Base-by-base conservation (phyloP, 176 grass and related monocot species). In the Carex pumila region DNA sequence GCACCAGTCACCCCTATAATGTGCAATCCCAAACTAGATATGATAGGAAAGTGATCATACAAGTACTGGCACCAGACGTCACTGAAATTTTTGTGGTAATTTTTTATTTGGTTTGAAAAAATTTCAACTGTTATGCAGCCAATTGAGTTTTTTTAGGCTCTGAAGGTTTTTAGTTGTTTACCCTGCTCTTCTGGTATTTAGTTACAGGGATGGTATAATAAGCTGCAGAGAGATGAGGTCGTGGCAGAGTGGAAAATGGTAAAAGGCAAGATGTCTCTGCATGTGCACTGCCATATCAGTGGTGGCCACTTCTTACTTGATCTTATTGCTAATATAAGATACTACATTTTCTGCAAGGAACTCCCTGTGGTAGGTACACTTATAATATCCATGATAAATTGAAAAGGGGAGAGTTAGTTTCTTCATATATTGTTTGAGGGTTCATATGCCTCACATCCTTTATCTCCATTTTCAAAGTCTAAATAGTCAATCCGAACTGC, bases 211-310 rank as follows among this genome's bases (percentile, higher is more conserved):
- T 99, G 97, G 97, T 99, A 95, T 87, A 94, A 96, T 79, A 85
- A 79, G 7, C 87, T 96, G 82, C 97, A 99, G 89, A 89, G 97
- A 43, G 97, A 99, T 80, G 97, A 99, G 84, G 97, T 99, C 83
- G 91, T 99, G 32, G 97, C 97, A 0, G 97, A 99, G 82, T 99
- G 97, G 93, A 96, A 89, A 87, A 99, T 91, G 88, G 90, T 96
- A 54, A 87, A 65, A 0, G 93, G 91, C 3, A 65, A 79, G 62
- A 99, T 99, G 97, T 99, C 97, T 60, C 88, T 99, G 41, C 97
- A 96, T 71, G 97, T 99, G 53, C 97, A 99, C 90, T 99, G 97
- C 97, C 97, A 99, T 83, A 96, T 99, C 85, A 96, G 93, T 85
- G 97, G 97, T 76, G 97, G 93, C 0, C 93, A 99, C 81, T 79